A percentile compares a stretch with the other conserved stretches of the same genome.
These are phyloP conservation scores for Corymbia citriodora DNA, from an alignment of 441 rosid species.

Conservation along the genomic window DNA sequence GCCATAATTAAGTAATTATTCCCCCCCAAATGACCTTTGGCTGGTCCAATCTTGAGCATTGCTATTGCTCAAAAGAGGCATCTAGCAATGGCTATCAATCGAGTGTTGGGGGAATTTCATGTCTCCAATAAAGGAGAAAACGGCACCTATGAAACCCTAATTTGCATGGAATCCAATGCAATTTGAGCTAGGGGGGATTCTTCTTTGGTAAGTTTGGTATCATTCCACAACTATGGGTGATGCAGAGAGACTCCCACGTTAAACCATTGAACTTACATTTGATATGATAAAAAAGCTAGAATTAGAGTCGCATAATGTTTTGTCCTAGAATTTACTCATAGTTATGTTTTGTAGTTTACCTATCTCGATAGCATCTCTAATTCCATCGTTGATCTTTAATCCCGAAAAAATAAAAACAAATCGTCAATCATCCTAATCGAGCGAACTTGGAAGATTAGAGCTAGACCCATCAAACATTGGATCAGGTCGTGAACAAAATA, in stretches of 20 bases:
- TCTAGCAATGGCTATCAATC: neutral
- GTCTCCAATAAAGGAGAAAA: neutral
- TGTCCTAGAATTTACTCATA: neutral
- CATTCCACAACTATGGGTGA: neutral
- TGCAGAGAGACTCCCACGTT: neutral
- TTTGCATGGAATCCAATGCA: neutral
- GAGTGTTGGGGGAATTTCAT: neutral
- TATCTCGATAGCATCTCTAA: neutral
- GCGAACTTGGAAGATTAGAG: neutral
- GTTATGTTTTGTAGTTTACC: neutral
- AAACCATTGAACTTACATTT: neutral
- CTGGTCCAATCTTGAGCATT: neutral
- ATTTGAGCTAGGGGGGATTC: neutral
- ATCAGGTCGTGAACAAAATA: neutral
- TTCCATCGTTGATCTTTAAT: neutral
- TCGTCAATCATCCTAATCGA: neutral
- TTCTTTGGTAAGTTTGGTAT: neutral
- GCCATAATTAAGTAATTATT: neutral
- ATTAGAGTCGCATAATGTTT: neutral
- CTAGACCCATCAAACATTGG: neutral
- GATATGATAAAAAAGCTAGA: neutral
- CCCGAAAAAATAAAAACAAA: fast-evolving
- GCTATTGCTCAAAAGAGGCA: neutral
- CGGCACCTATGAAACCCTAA: neutral
- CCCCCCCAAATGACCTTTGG: neutral